phyloP scores from a whole-genome alignment of 2,329 filamentous ascomycete genomes.

The Gnomoniopsis sp. region DNA sequence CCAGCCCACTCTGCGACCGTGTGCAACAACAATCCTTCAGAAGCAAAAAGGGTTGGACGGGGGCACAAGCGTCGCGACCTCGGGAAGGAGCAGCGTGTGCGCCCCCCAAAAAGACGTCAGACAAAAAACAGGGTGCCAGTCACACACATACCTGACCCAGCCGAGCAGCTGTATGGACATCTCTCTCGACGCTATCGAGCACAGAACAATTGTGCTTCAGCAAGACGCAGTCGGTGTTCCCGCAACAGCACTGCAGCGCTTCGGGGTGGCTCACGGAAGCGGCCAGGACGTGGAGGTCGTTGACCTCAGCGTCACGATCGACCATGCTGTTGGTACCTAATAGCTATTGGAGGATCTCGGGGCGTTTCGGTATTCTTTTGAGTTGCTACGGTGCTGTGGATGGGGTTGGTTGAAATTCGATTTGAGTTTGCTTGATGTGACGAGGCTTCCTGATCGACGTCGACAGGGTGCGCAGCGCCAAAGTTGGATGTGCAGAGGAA shows the following conservation, averaged over 20 bases:
- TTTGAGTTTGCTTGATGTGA: not conserved
- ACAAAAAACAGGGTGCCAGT: not conserved
- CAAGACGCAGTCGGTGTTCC: conserved; percentile 72
- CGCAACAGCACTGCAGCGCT: conserved; percentile 75
- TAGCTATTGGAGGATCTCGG: no score
- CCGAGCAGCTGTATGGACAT: conserved; percentile 81
- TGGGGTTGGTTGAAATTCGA: not conserved
- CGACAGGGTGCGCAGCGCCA: not conserved
- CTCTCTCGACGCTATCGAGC: conserved; percentile 78
- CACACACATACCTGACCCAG: conserved; percentile 81
- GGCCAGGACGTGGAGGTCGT: conserved; percentile 12
- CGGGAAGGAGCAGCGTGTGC: conserved; percentile 2
- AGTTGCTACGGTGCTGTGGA: not conserved
- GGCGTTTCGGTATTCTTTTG: no score
- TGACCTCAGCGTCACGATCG: conserved; percentile 11
- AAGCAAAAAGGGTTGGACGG: not conserved
- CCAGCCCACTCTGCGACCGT: not conserved
- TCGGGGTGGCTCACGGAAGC: conserved; percentile 25
- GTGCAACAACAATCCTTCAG: conserved; percentile 5
- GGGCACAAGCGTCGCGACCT: not conserved
- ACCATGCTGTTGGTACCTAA: conserved; percentile 5
- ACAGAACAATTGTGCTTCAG: conserved; percentile 76
- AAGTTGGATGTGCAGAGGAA: conserved; percentile 3
- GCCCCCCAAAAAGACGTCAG: not conserved
- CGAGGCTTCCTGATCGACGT: not conserved